Evolutionary conservation across 1,139 yeast species (phyloP), one percentile per base, ranked within the genome.

Genomic region (Magnusiomyces starmeri): DNA sequence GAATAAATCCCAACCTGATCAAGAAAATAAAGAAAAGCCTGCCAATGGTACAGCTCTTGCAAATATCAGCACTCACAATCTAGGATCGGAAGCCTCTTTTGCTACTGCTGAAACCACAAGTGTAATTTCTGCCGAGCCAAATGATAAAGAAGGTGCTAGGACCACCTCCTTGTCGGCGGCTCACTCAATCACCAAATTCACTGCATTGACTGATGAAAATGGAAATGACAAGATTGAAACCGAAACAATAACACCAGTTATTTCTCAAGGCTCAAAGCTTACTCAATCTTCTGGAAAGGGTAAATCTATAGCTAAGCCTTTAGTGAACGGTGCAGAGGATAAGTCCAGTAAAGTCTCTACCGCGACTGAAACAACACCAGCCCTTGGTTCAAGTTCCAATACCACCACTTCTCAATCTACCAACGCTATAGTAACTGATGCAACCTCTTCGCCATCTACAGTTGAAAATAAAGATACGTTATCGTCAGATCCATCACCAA

Each of bases 21-120:
- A 64, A 48, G 55, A 56, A 29, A 51, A 57, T 26, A 62, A 37
- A 60, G 46, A 57, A 55, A 29, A 60, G 59, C 49, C 63, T 61
- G 18, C 56, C 56, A 27, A 57, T 52, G 4, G 62, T 57, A 25
- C 18, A 35, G 43, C 18, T 27, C 25, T 34, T 48, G 27, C 42
- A n/a, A 24, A 42, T 16, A 43, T 32, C 12, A 18, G n/a, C 37
- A 10, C 37, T 32, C 37, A 32, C n/a, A 32, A n/a, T 32, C 18
- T 32, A n/a, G 37, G 37, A n/a, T 42, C 45, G 8, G 49, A 50
- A 16, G 44, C 50, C 37, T 42, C 49, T 14, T 22, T 22, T 27
- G 65, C 63, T 47, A 57, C 56, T 20, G 61, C 62, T 41, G 62
- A 66, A n/a, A 57, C 27, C 24, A 24, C 43, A 16, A 26, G 26